Base-by-base conservation (phyloP, 1,284 basidiomycete species). In the Irpex lacteus region DNA sequence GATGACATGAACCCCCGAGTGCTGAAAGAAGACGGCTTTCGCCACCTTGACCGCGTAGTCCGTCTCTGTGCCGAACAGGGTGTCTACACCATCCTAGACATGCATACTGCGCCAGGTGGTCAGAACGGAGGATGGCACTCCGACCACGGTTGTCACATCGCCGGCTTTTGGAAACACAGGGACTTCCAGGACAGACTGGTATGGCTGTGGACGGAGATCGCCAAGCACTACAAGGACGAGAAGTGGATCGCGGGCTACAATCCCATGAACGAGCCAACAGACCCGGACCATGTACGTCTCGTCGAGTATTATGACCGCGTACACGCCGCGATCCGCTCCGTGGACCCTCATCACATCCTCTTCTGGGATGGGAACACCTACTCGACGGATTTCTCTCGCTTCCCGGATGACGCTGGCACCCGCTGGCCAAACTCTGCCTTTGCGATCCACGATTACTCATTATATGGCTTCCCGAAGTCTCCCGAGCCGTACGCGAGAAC, bases 281-380 rank as follows among this genome's bases (percentile, higher is more conserved):
- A 92, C 72, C 80, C 84, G 13, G 73, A 78, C 11, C 81, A 84
- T 67, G 38, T 73, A 9, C 73, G 84, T 3, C 76, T 93, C 54
- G 73, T 90, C 50, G 71, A 69, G 3, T 87, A 88, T 71, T 92
- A 93, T 73, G 86, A 87, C 66, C 80, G 85, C 2, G 80, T 86
- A 21, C 81, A 88, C 70, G 78, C 76, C n/a, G 86, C 86, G 1
- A 90, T 93, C 67, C 82, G 87, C 34, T 77, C 77, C 4, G 78
- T 89, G n/a, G 91, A 93, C 74, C 71, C 78, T 5, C 72, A 87
- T 52, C 91, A 93, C 72, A 83, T 85, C 66, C 75, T 89, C 59
- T 90, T 86, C 76, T 77, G 87, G 64, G 89, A 89, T 69, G 87
- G 88, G 34, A 92, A 91, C 76, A 92, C 89, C 4, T 92, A 87